Conservation (phyloP, 2,329 filamentous ascomycete genomes). For the Colletotrichum sansevieriae region DNA sequence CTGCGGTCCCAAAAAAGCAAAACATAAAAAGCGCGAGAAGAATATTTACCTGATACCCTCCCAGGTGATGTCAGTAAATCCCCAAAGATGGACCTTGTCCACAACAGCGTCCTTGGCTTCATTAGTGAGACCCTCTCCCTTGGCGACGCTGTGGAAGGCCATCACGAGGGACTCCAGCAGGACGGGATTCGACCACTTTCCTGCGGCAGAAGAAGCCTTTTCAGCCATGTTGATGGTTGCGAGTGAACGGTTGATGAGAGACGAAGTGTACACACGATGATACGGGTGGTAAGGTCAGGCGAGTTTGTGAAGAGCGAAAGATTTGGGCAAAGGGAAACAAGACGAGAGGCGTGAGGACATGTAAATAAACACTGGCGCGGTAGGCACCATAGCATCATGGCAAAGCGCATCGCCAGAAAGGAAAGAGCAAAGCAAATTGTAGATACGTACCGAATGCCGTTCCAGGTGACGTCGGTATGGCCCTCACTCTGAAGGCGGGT, state of each 20-base stretch:
- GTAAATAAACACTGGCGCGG: background rate
- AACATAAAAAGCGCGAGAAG: background rate
- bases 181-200: slow-evolving; percentile 50
- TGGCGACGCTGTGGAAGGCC: slow-evolving; percentile 50
- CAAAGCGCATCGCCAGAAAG: background rate
- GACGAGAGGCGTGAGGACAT: background rate
- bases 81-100: slow-evolving; percentile 49
- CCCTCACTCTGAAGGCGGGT: background rate
- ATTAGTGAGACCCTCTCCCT: slow-evolving; percentile 46
- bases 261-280: background rate
- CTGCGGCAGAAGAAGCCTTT: background rate
- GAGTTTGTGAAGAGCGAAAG: background rate
- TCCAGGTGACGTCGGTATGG: slow-evolving; percentile 15
- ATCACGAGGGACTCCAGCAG: slow-evolving; percentile 53
- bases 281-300: background rate
- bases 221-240: slow-evolving; percentile 32
- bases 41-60: slow-evolving; percentile 59
- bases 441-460: slow-evolving; percentile 17
- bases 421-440: background rate
- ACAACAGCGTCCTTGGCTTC: slow-evolving; percentile 50
- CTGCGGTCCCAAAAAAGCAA: background rate
- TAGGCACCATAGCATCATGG: background rate
- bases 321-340: background rate
- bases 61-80: slow-evolving; percentile 55
- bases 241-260: background rate